Evolutionary conservation across 257 asterid genomes (phyloP).

Genomic region (Cruciata laevipes): DNA sequence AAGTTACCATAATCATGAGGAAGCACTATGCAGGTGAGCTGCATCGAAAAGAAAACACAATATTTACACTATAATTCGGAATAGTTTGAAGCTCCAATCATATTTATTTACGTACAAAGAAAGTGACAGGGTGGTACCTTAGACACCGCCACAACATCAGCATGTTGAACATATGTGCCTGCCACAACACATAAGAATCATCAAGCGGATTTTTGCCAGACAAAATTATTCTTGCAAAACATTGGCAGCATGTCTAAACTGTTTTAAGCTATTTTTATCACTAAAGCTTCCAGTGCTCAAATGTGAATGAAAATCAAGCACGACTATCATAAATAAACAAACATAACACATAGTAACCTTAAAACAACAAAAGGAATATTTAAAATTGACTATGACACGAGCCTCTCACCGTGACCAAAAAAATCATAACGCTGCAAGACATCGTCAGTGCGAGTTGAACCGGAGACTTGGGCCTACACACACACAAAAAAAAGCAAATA

Average conservation of each 20-base stretch:
- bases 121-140: constrained; percentile 40
- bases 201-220: background rate
- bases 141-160: constrained; percentile 74
- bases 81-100: background rate
- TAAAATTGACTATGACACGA: background rate
- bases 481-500: background rate
- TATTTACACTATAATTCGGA: background rate
- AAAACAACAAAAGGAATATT: background rate
- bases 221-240: background rate
- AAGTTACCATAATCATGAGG: constrained; percentile 55
- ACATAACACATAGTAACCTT: background rate
- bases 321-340: background rate
- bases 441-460: constrained; percentile 53
- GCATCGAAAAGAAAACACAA: constrained; percentile 24
- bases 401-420: constrained; percentile 82
- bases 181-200: constrained; percentile 26
- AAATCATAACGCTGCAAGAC: constrained; percentile 61
- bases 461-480: constrained; percentile 84
- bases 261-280: background rate
- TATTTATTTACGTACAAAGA: background rate
- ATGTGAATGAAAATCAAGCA: background rate
- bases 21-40: constrained; percentile 88
- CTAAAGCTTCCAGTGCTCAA: background rate
- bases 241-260: background rate
- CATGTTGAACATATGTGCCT: constrained; percentile 62